These are phyloP conservation scores for Acorus calamus DNA, from an alignment of 106 monocot genomes.

Conservation along the genomic window DNA sequence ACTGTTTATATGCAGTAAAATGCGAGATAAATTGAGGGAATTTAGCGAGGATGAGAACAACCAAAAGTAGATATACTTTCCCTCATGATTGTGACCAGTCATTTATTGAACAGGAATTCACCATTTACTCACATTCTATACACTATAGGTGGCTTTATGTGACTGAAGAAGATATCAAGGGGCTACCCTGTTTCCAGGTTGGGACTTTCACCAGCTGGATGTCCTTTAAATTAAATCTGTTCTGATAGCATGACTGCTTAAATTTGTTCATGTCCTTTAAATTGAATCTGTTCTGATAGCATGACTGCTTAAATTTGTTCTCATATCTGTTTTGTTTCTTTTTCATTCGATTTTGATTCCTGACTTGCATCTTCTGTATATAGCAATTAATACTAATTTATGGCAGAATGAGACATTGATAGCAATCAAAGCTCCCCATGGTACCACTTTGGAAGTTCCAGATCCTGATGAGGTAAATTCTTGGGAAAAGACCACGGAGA, in stretches of 20 bases:
- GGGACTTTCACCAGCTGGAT: neutral
- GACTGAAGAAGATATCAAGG: constrained; percentile 91
- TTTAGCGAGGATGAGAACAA: constrained; percentile 76
- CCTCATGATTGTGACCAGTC: neutral
- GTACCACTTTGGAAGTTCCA: constrained; percentile 90
- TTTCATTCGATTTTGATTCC: neutral
- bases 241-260: too few relatives aligned
- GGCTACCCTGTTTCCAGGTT: constrained; percentile 86
- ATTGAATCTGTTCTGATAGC: neutral
- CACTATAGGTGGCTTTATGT: constrained; percentile 83
- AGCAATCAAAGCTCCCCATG: constrained; percentile 95
- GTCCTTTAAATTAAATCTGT: neutral
- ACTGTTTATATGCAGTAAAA: constrained; percentile 30
- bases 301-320: too few relatives aligned
- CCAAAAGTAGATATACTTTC: constrained; percentile 32
- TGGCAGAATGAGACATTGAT: constrained; percentile 80
- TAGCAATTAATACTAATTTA: constrained; percentile 1
- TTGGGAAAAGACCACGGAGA: neutral
- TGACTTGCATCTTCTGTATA: neutral
- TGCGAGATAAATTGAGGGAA: constrained; percentile 42
- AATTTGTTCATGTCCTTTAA: neutral
- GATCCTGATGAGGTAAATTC: constrained; percentile 78
- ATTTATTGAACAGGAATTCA: neutral
- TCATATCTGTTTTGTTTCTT: neutral
- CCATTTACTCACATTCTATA: neutral